These are phyloP conservation scores for Pseudocercospora pini-densiflorae DNA, from an alignment of 2,329 filamentous ascomycete species.

Conservation along the genomic window DNA sequence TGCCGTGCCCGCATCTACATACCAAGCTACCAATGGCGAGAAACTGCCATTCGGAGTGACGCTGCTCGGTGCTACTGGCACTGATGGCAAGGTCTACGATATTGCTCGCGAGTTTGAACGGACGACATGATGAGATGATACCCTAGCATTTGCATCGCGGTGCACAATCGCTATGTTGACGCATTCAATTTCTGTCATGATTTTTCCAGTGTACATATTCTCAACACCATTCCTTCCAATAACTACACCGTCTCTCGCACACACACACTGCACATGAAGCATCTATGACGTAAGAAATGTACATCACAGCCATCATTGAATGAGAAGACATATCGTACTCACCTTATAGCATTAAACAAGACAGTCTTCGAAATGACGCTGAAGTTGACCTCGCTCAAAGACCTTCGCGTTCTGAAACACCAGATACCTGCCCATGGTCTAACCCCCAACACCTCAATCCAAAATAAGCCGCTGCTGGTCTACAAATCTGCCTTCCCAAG, in stretches of 20 bases:
- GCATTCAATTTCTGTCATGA: neutral
- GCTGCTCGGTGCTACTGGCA: conserved; percentile 44
- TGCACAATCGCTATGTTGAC: neutral
- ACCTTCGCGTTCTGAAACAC: conserved; percentile 62
- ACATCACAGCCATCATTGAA: neutral
- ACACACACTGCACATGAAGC: neutral
- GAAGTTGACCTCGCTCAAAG: conserved; percentile 50
- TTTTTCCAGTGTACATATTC: neutral
- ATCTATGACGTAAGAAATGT: neutral
- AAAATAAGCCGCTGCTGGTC: conserved; percentile 66
- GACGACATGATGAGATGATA: conserved; percentile 16
- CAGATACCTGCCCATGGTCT: conserved; percentile 60
- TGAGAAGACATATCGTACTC: neutral
- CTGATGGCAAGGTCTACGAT: conserved; percentile 47
- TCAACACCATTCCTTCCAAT: neutral
- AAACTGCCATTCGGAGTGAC: conserved; percentile 49
- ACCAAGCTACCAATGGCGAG: conserved; percentile 33
- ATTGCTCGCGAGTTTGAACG: conserved; percentile 42
- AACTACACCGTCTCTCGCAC: neutral
- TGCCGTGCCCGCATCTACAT: conserved; percentile 57
- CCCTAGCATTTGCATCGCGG: neutral
- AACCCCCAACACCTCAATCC: conserved; percentile 68
- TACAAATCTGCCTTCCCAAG: conserved; percentile 64
- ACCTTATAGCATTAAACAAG: neutral
- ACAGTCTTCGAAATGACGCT: conserved; percentile 15